Evolutionary conservation across 257 asterid species (phyloP).

Genomic region (Solanum infundibuliforme): DNA sequence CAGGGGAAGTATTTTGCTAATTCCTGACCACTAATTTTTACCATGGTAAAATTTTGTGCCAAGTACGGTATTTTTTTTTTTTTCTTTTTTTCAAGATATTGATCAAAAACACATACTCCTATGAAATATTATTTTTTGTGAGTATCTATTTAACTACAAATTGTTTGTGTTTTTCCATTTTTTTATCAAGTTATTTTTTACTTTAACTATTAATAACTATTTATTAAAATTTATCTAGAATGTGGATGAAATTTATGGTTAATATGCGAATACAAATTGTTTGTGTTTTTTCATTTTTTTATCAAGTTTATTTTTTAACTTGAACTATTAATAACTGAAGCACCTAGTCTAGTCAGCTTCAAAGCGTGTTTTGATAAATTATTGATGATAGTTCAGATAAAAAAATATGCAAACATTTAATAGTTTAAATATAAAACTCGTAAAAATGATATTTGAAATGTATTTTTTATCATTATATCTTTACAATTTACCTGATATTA

Average conservation of each 20-base stretch:
- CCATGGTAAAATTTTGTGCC: neutral
- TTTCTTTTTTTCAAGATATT: too few species aligned
- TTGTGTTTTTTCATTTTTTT: neutral
- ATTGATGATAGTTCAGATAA: neutral
- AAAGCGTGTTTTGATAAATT: neutral
- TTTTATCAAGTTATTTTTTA: too few species aligned
- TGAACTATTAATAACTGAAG: neutral
- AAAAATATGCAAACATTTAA: neutral
- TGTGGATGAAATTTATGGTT: neutral
- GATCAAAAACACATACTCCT: neutral
- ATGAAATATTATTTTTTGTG: too few species aligned
- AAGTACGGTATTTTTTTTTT: too few species aligned
- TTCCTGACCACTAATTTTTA: neutral
- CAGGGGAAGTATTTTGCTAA: neutral
- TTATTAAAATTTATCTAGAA: too few species aligned
- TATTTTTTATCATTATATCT: neutral
- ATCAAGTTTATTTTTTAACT: too few species aligned
- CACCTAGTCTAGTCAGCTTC: neutral
- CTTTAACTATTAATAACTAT: too few species aligned
- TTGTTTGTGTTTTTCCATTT: too few species aligned
- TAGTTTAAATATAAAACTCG: fast-evolving
- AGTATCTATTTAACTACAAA: too few species aligned
- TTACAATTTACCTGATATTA: fast-evolving
- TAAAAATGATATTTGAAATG: neutral
- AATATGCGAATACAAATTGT: neutral